Evolutionary conservation across 768 basidiomycete species (phyloP).

Genomic region (Kondoa malvinella): DNA sequence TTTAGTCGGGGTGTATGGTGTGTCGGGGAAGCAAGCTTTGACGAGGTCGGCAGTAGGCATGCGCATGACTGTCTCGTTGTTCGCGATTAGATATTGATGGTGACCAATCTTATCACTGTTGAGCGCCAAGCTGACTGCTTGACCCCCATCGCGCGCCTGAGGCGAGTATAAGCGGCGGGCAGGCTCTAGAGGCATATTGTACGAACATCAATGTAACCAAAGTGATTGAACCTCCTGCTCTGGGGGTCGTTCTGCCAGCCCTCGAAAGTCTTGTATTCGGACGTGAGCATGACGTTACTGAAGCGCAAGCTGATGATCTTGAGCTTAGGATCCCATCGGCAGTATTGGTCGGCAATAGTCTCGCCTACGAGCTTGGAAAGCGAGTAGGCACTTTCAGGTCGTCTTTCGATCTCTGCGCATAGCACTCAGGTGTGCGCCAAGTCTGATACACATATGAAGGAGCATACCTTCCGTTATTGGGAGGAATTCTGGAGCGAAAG

Average conservation of each 20-base stretch:
- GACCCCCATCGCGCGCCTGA: conserved; percentile 25
- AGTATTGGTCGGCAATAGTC: conserved; percentile 26
- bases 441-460: neutral
- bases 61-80: conserved; percentile 25
- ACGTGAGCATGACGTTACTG: conserved; percentile 22
- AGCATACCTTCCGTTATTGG: conserved; percentile 24
- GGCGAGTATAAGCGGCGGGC: conserved; percentile 15
- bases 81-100: conserved; percentile 25
- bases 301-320: conserved; percentile 24
- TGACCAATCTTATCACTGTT: conserved; percentile 20
- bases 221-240: conserved; percentile 22
- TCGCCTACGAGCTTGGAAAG: conserved; percentile 25
- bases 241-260: conserved; percentile 23
- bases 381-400: conserved; percentile 24
- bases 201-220: conserved; percentile 15
- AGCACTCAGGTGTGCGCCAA: neutral
- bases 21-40: conserved; percentile 20
- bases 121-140: conserved; percentile 19
- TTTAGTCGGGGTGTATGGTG: conserved; percentile 16
- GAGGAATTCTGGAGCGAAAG: conserved; percentile 22
- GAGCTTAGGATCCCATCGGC: conserved; percentile 25
- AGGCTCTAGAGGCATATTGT: neutral
- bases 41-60: conserved; percentile 21
- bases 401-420: conserved; percentile 14
- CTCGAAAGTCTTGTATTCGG: conserved; percentile 20